Percentiles rank a stretch among this genome's conserved stretches.
phyloP scores from a whole-genome alignment of 352 stramenopile species.

The Phytophthora quininea region DNA sequence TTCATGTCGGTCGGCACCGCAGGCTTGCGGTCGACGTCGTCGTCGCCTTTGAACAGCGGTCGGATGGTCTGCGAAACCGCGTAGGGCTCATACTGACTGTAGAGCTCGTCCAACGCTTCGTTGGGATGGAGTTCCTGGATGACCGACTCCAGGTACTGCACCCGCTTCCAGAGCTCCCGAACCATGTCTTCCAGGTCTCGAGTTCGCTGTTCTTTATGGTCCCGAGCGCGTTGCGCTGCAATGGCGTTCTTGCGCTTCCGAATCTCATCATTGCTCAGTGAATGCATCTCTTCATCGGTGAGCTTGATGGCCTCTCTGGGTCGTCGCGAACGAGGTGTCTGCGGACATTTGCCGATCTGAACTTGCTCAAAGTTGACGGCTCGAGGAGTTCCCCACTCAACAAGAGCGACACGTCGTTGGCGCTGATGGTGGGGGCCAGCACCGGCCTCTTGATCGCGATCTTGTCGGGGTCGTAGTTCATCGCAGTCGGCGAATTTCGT shows the following conservation, averaged over 20 bases:
- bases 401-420: conserved; percentile 29
- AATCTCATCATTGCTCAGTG: conserved; percentile 55
- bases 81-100: conserved; percentile 52
- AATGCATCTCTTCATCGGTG: conserved; percentile 42
- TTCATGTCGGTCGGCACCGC: conserved; percentile 25
- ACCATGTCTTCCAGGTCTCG: conserved; percentile 64
- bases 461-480: conserved; percentile 14
- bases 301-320: conserved; percentile 53
- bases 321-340: conserved; percentile 34
- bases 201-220: conserved; percentile 63
- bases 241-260: conserved; percentile 78
- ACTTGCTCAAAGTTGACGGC: conserved; percentile 18
- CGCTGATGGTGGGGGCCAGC: conserved; percentile 26
- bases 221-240: conserved; percentile 57
- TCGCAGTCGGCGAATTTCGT: conserved; percentile 23
- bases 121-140: conserved; percentile 41
- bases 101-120: conserved; percentile 37
- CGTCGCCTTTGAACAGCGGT: conserved; percentile 17
- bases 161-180: conserved; percentile 57
- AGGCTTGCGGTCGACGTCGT: conserved; percentile 5
- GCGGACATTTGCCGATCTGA: conserved; percentile 29
- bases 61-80: conserved; percentile 29
- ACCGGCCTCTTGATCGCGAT: conserved; percentile 17
- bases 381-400: conserved; percentile 23
- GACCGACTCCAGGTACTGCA: conserved; percentile 63